Evolutionary conservation across 2,329 filamentous ascomycete genomes (phyloP).

Genomic region (Thelonectria discophora): DNA sequence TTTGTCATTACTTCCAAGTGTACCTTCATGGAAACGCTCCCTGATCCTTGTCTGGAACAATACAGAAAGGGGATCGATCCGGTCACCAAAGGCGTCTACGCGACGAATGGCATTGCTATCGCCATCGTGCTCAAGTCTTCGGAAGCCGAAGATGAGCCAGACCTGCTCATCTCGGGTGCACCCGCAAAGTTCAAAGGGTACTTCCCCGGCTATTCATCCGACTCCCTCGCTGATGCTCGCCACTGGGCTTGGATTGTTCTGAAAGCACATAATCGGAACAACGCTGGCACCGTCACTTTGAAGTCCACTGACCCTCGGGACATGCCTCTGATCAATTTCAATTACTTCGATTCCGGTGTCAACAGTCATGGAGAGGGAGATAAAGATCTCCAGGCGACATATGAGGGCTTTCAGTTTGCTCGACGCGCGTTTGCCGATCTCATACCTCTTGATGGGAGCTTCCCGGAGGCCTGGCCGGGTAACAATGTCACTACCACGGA

Average conservation of each 20-base stretch:
- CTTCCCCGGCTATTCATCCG: constrained; percentile 62
- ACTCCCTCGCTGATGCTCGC: constrained; percentile 53
- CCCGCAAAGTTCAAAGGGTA: constrained; percentile 65
- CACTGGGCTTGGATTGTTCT: constrained; percentile 56
- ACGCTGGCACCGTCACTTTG: constrained; percentile 69
- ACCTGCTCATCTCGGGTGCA: constrained; percentile 64
- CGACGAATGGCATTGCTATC: constrained; percentile 63
- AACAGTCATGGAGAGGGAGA: constrained; percentile 46
- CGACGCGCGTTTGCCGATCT: constrained; percentile 51
- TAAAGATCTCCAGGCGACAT: constrained; percentile 52
- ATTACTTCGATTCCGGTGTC: constrained; percentile 59
- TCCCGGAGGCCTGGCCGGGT: constrained; percentile 49
- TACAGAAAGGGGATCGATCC: constrained; percentile 29
- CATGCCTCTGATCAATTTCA: constrained; percentile 69
- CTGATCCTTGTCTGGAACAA: constrained; percentile 33
- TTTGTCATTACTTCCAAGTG: constrained; percentile 35
- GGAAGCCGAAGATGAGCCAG: constrained; percentile 55
- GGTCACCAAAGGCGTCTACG: constrained; percentile 44
- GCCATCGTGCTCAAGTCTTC: constrained; percentile 51
- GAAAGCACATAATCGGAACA: constrained; percentile 64
- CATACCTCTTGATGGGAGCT: constrained; percentile 50
- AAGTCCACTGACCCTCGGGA: constrained; percentile 69
- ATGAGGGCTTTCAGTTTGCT: constrained; percentile 57
- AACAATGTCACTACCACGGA: constrained; percentile 51
- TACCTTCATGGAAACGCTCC: constrained; percentile 30